Percentiles rank a stretch among this genome's conserved stretches.
phyloP scores from a whole-genome alignment of 2,329 filamentous ascomycete genomes.

The Dichotomopilus funicola region DNA sequence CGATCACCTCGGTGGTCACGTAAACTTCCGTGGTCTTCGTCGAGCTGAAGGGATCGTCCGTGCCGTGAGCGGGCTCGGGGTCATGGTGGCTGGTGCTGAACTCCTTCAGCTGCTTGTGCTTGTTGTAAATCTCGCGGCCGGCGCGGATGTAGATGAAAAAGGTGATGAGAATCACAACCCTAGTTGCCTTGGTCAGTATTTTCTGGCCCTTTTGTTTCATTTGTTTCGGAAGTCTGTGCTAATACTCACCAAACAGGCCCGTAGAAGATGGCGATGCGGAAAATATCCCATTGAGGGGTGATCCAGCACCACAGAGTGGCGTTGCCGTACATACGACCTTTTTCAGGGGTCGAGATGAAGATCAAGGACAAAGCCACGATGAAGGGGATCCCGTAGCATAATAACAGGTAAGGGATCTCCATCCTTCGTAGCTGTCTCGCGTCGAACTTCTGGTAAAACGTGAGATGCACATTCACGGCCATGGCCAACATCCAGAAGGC shows the following conservation, averaged over 20 bases:
- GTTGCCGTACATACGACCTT: slow-evolving; percentile 62
- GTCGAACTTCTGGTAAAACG: slow-evolving; percentile 69
- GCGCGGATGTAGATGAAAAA: slow-evolving; percentile 60
- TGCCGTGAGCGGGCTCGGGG: slow-evolving; percentile 32
- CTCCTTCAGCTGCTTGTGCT: slow-evolving; percentile 54
- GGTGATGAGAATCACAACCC: slow-evolving; percentile 55
- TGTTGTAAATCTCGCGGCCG: slow-evolving; percentile 61
- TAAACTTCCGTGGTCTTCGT: slow-evolving; percentile 58
- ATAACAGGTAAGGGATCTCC: slow-evolving; percentile 62
- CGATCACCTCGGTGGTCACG: slow-evolving; percentile 47
- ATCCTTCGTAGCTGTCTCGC: slow-evolving; percentile 56
- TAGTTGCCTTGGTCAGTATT: slow-evolving; percentile 27
- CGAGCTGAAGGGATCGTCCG: slow-evolving; percentile 42
- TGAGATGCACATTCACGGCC: slow-evolving; percentile 77
- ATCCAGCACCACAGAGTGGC: slow-evolving; percentile 83
- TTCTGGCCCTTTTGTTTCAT: too few species aligned
- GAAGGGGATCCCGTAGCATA: slow-evolving; percentile 68
- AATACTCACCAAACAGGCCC: slow-evolving; percentile 57
- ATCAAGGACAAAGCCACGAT: slow-evolving; percentile 62
- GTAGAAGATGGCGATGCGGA: slow-evolving; percentile 71
- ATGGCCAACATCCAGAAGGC: slow-evolving; percentile 73
- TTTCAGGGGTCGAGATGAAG: slow-evolving; percentile 47
- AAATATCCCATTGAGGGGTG: slow-evolving; percentile 56
- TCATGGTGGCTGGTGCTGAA: slow-evolving; percentile 45
- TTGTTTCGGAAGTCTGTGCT: too few species aligned